Percentiles rank a stretch among this genome's conserved stretches.
phyloP scores from a whole-genome alignment of 2,329 filamentous ascomycete genomes.

The Bipolaris victoriae region DNA sequence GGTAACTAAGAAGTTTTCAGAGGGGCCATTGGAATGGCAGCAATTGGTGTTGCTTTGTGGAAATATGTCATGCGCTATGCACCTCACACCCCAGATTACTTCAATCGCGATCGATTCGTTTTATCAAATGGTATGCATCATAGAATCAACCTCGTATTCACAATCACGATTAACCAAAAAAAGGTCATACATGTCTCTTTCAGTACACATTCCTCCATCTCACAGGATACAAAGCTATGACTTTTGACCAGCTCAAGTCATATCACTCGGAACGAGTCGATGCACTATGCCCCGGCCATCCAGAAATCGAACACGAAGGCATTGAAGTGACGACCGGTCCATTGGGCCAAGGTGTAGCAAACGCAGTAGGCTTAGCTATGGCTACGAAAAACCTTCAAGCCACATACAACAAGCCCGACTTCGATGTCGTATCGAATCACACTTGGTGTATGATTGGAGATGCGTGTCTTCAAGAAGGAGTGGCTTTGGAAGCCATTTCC shows the following conservation, averaged over 20 bases:
- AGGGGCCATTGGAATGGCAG: slow-evolving; percentile 63
- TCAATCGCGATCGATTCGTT: slow-evolving; percentile 68
- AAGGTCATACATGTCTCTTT: slow-evolving; percentile 59
- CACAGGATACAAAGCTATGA: slow-evolving; percentile 61
- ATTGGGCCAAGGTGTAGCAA: slow-evolving; percentile 64
- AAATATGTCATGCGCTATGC: slow-evolving; percentile 68
- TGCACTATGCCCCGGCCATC: slow-evolving; percentile 60
- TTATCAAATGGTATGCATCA: slow-evolving; percentile 60
- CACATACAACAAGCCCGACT: slow-evolving; percentile 61
- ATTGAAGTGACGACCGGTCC: slow-evolving; percentile 66
- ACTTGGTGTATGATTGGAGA: slow-evolving; percentile 64
- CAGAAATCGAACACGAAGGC: slow-evolving; percentile 64
- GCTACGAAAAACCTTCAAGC: slow-evolving; percentile 65
- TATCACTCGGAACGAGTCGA: slow-evolving; percentile 58
- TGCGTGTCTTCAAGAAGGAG: slow-evolving; percentile 65
- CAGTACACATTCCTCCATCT: slow-evolving; percentile 62
- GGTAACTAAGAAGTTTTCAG: not conserved
- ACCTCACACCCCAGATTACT: slow-evolving; percentile 61
- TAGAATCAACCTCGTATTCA: too few species aligned
- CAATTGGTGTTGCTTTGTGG: slow-evolving; percentile 66
- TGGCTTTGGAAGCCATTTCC: slow-evolving; percentile 62
- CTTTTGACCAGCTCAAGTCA: slow-evolving; percentile 62
- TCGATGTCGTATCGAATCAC: slow-evolving; percentile 57
- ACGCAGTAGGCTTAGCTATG: slow-evolving; percentile 60
- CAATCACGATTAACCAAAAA: not conserved